Percentiles rank a stretch among this genome's conserved stretches.
phyloP scores from a whole-genome alignment of 192 early-diverging fungal genomes.

The Podila verticillata region DNA sequence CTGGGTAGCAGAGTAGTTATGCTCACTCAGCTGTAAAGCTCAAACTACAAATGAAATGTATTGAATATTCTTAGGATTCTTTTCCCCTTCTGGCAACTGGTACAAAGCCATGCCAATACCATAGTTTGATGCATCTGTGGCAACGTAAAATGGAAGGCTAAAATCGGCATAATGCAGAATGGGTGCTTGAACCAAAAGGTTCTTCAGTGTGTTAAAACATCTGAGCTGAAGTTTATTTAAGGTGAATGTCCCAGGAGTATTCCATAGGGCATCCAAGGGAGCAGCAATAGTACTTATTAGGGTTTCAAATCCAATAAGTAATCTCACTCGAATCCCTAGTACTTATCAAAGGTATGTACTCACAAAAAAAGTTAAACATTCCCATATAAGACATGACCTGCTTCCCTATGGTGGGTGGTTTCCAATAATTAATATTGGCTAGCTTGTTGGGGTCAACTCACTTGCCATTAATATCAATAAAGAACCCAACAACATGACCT shows the following conservation, averaged over 20 bases:
- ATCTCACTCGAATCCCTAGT: no score
- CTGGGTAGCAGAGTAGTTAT: slow-evolving; percentile 20
- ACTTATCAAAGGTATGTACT: background rate
- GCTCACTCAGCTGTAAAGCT: slow-evolving; percentile 5
- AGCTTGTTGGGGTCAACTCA: background rate
- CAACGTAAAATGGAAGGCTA: slow-evolving; percentile 1
- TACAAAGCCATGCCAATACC: slow-evolving; percentile 44
- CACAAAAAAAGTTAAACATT: background rate
- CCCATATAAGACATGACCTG: background rate
- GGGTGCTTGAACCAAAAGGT: background rate
- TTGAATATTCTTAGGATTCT: slow-evolving; percentile 5
- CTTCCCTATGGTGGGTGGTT: background rate
- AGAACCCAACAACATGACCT: background rate
- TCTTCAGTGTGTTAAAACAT: background rate
- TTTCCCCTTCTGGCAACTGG: background rate
- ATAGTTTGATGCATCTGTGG: slow-evolving; percentile 41
- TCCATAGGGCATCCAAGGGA: background rate
- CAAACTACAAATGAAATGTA: slow-evolving; percentile 25
- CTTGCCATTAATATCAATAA: background rate
- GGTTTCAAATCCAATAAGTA: no score
- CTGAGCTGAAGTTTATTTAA: background rate
- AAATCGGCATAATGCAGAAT: background rate
- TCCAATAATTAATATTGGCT: background rate
- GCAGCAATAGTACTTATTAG: background rate
- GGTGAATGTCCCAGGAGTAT: background rate